These are phyloP conservation scores for Sphagnum tenellum DNA, from an alignment of 225 moss, liverwort and hornwort species.

Conservation along the genomic window DNA sequence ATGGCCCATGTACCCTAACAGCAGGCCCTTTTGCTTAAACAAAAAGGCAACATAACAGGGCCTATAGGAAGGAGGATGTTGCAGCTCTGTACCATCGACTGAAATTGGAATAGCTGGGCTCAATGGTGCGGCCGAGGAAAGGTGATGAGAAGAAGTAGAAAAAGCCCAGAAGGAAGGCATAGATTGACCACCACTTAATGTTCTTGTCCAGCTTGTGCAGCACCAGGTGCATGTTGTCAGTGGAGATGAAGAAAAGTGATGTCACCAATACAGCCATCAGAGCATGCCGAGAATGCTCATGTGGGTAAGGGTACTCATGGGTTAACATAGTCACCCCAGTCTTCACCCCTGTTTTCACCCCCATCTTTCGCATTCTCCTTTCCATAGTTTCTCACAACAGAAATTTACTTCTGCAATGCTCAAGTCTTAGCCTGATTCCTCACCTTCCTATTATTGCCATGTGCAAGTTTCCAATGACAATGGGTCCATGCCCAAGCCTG, in stretches of 20 bases:
- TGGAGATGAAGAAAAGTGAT: conserved; percentile 34
- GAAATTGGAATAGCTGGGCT: conserved; percentile 46
- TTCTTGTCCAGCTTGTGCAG: conserved; percentile 44
- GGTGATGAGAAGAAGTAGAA: conserved; percentile 53
- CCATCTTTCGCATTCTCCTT: too few relatives aligned
- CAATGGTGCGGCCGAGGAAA: conserved; percentile 38
- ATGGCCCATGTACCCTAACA: too few relatives aligned
- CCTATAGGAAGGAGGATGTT: too few relatives aligned
- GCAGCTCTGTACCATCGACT: conserved; percentile 28
- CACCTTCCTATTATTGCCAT: too few relatives aligned
- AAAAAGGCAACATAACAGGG: too few relatives aligned
- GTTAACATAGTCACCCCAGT: conserved; percentile 12
- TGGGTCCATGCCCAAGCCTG: too few relatives aligned
- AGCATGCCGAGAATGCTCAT: conserved; percentile 47
- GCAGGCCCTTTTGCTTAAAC: too few relatives aligned
- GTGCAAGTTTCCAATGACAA: too few relatives aligned
- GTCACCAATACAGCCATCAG: conserved; percentile 22
- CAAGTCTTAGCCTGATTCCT: too few relatives aligned
- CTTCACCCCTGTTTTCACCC: too few relatives aligned
- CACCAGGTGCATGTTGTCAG: conserved; percentile 46
- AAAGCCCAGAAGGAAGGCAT: conserved; percentile 29
- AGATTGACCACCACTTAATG: conserved; percentile 62
- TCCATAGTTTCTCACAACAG: too few relatives aligned
- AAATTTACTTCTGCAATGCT: too few relatives aligned
- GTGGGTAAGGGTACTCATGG: conserved; percentile 26